A percentile compares a stretch with the other conserved stretches of the same genome.
Conservation (phyloP, 495 filamentous ascomycete genomes). For the Bryoglossum gracile region DNA sequence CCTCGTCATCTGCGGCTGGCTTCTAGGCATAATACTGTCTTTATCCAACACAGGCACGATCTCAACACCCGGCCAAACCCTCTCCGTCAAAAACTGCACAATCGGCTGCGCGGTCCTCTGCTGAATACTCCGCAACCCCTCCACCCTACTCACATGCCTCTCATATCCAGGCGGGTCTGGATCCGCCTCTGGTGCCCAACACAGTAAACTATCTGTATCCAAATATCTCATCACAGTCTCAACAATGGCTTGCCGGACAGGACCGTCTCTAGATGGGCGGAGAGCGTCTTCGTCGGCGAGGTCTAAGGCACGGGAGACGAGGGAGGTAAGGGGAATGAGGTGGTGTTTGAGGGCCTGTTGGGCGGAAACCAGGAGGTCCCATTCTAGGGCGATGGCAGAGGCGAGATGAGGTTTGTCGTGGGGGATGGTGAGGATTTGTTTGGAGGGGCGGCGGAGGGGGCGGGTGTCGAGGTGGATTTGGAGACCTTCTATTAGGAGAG, state of each 20-base stretch:
- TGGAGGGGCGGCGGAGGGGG: conserved; percentile 67
- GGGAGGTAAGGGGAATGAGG: conserved; percentile 83
- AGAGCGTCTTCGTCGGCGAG: conserved; percentile 54
- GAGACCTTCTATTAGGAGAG: conserved; percentile 53
- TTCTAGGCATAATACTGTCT: conserved; percentile 60
- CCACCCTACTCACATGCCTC: conserved; percentile 19
- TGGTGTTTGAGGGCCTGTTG: conserved; percentile 73
- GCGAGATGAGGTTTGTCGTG: conserved; percentile 72
- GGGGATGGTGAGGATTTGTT: conserved; percentile 65
- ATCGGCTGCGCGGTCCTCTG: conserved; percentile 56
- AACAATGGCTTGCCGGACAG: conserved; percentile 50
- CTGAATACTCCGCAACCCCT: conserved; percentile 68
- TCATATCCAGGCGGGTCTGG: conserved; percentile 27
- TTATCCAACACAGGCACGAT: conserved; percentile 69
- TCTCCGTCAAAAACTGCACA: conserved; percentile 57
- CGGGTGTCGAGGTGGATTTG: conserved; percentile 74
- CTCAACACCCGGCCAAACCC: conserved; percentile 79
- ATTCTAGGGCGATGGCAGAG: conserved; percentile 81
- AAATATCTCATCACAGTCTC: conserved; percentile 73
- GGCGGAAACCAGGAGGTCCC: conserved; percentile 74
- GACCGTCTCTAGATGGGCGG: conserved; percentile 24
- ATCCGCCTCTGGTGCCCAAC: conserved; percentile 67
- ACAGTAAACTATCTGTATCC: conserved; percentile 88
- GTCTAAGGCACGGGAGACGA: conserved; percentile 72
- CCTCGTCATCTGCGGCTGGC: conserved; percentile 63